Percentiles rank a stretch among this genome's conserved stretches.
Evolutionary conservation across 768 basidiomycete species (phyloP).

Genomic region (Kockovaella imperatae): DNA sequence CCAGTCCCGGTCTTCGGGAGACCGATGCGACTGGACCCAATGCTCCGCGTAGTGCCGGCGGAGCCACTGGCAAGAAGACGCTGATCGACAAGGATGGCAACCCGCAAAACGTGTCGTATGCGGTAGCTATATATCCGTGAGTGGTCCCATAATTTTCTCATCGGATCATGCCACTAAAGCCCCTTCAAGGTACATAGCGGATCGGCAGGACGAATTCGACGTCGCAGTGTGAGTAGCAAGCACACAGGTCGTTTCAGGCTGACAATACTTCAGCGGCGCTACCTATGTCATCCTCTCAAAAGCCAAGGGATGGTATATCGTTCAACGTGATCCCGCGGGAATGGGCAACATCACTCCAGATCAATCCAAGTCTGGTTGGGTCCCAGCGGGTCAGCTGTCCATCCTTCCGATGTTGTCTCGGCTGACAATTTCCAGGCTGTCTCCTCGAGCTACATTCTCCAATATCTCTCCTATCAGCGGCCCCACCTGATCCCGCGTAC

Average conservation of each 20-base stretch:
- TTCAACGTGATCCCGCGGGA: constrained; percentile 85
- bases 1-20: constrained; percentile 35
- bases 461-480: constrained; percentile 65
- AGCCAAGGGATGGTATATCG: constrained; percentile 99
- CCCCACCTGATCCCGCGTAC: constrained; percentile 15
- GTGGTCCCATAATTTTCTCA: too few relatives aligned
- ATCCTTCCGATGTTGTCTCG: background rate
- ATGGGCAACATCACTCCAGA: constrained; percentile 69
- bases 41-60: constrained; percentile 9
- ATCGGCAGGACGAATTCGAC: constrained; percentile 97
- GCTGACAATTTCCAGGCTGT: constrained; percentile 48
- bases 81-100: constrained; percentile 47
- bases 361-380: constrained; percentile 82
- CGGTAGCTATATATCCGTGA: constrained; percentile 87
- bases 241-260: constrained; percentile 1
- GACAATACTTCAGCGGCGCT: constrained; percentile 61
- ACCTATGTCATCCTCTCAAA: constrained; percentile 88
- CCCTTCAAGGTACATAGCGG: constrained; percentile 66
- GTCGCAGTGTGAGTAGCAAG: constrained; percentile 71
- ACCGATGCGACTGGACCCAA: constrained; percentile 13
- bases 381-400: constrained; percentile 70
- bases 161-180: background rate
- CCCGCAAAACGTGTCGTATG: constrained; percentile 63
- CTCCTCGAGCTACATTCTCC: constrained; percentile 87
- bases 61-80: constrained; percentile 37